Base-by-base conservation (phyloP, 495 filamentous ascomycete species). In the Viridothelium virens region DNA sequence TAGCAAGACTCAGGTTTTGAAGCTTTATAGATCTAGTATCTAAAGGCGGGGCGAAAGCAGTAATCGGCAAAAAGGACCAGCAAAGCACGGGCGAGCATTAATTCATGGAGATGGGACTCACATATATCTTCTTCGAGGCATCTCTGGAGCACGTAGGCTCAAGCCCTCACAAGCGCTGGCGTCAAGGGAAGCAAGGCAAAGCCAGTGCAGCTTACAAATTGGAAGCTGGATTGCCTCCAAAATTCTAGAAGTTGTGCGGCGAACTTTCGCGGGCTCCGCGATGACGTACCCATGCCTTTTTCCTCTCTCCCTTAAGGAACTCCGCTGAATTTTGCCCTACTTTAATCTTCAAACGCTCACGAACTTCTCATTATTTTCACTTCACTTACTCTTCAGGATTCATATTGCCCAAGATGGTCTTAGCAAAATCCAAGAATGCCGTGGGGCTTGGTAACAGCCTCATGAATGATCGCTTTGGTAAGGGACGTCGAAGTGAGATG, bases 341-440 rank as follows among this genome's bases (percentile, higher is more conserved):
- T 38, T 38, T 25, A 25, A 25, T 25, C 25, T 25, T 25, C 25
- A 25, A 25, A 25, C 25, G 25, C 25, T 25, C 25, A 25, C 53
- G 48, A 53, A 64, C 75, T 68, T 53, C 48, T 5, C 5, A 5
- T 18, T 53, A 16, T 14, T n/a, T 33, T 53, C 62, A 25, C 62
- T 53, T 14, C 59, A 37, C 59, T 9, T n/a, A 62, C 59, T 47
- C 61, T 63, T 63, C 18, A 36, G 18, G 31, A 0, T 25, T 25
- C 25, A 25, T 25, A 25, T 25, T 61, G 46, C 70, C 65, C 76
- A 86, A 70, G 65, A 99, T 99, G 95, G 89, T 90, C 74, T 82
- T 96, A 65, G 84, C 95, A 78, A 97, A 99, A 79, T 96, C 91
- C 63, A 97, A 97, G 78, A 96, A 90, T 77, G 80, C 85, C 68